Percentiles rank a stretch among this genome's conserved stretches.
These are phyloP conservation scores for Coffea eugenioides DNA, from an alignment of 257 asterid species.

Conservation along the genomic window DNA sequence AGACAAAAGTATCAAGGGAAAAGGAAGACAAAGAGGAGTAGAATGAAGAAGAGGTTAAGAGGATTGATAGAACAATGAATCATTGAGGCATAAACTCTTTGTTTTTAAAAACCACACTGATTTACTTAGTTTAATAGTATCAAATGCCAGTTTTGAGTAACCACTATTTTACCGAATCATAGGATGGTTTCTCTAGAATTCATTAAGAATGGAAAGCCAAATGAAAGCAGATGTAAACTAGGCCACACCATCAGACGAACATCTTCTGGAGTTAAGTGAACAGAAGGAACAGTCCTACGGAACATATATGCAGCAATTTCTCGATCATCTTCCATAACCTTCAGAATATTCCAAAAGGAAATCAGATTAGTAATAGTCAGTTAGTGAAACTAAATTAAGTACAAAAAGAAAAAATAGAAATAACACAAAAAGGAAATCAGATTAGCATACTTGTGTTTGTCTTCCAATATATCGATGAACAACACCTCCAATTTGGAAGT, in stretches of 20 bases:
- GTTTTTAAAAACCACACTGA: not conserved
- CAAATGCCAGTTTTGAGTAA: not conserved
- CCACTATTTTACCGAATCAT: not conserved
- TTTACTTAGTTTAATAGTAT: not conserved
- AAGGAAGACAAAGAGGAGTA: not conserved
- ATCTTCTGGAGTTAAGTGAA: conserved; percentile 84
- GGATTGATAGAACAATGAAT: not conserved
- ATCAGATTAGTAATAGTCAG: conserved; percentile 14
- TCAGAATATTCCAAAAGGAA: conserved; percentile 26
- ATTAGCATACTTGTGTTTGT: conserved; percentile 73
- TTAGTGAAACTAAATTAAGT: conserved; percentile 16
- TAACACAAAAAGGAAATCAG: not conserved
- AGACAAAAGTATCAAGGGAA: not conserved
- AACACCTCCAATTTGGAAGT: conserved; percentile 95
- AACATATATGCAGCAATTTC: conserved; percentile 98
- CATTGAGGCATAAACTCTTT: not conserved
- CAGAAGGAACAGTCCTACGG: conserved; percentile 95
- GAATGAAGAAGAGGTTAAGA: not conserved
- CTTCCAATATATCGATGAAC: conserved; percentile 98
- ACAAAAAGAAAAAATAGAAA: not conserved
- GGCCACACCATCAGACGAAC: conserved; percentile 86
- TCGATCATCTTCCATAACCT: conserved; percentile 99
- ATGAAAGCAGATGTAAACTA: conserved; percentile 10
- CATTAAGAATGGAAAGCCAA: not conserved
- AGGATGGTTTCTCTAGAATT: not conserved